These are phyloP conservation scores for Physcomitrium patens DNA, from an alignment of 225 moss, liverwort and hornwort genomes.

Conservation along the genomic window DNA sequence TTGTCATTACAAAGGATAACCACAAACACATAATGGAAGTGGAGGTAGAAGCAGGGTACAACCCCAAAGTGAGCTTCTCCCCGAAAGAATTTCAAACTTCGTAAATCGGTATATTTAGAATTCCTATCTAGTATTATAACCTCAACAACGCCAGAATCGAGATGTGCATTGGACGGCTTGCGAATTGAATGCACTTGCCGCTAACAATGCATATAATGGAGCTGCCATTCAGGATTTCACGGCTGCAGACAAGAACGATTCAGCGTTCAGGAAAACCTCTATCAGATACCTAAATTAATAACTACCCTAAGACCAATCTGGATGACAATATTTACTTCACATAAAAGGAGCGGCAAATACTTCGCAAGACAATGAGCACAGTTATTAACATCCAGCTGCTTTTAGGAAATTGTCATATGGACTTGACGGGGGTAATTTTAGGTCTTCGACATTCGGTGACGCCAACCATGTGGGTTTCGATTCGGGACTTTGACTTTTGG, in stretches of 20 bases:
- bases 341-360: constrained; percentile 1
- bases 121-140: background rate
- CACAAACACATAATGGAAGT: too few relatives aligned
- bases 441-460: constrained; percentile 51
- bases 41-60: too few relatives aligned
- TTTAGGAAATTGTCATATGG: constrained; percentile 94
- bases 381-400: constrained; percentile 77
- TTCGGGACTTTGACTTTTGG: constrained; percentile 39
- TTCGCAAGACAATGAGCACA: background rate
- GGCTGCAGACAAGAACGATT: too few relatives aligned
- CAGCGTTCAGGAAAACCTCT: background rate
- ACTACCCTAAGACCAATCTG: constrained; percentile 17
- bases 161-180: background rate
- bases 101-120: background rate
- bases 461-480: constrained; percentile 74
- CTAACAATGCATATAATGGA: background rate
- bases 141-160: background rate
- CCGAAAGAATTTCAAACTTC: constrained; percentile 24
- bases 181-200: background rate
- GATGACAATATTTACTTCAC: constrained; percentile 8
- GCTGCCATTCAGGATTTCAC: background rate
- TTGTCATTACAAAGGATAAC: too few relatives aligned
- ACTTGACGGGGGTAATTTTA: constrained; percentile 85
- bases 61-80: too few relatives aligned
- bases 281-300: background rate